Percentiles rank a stretch among this genome's conserved stretches.
These are phyloP conservation scores for Coemansia sp. DNA, from an alignment of 192 early-diverging fungal species.

Conservation along the genomic window DNA sequence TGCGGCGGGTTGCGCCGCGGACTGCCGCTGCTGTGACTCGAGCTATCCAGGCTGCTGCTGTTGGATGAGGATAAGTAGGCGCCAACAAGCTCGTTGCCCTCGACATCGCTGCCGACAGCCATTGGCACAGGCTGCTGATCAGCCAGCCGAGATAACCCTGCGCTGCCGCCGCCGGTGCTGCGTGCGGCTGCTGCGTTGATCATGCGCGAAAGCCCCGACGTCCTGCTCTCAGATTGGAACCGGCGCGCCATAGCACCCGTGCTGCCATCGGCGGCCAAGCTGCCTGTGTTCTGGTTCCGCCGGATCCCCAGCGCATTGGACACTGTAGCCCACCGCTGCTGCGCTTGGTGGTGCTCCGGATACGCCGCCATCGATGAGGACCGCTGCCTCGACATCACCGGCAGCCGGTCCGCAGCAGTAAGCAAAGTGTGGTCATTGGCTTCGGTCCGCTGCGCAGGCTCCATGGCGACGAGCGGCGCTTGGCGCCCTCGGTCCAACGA, in stretches of 20 bases:
- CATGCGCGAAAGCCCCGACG: slow-evolving; percentile 35
- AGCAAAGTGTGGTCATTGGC: background rate
- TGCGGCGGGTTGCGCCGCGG: slow-evolving; percentile 16
- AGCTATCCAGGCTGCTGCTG: background rate
- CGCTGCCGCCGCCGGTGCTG: background rate
- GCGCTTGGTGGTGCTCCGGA: background rate
- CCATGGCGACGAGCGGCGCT: background rate
- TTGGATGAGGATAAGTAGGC: background rate
- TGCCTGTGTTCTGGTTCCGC: background rate
- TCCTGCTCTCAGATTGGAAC: slow-evolving; percentile 24
- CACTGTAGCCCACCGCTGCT: slow-evolving; percentile 7
- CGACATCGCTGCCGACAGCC: background rate
- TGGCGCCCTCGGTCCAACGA: background rate
- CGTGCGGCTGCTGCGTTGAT: slow-evolving; percentile 8
- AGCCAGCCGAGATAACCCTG: background rate
- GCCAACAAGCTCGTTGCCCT: background rate
- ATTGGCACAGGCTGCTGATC: slow-evolving; percentile 3
- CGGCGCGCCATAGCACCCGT: slow-evolving; percentile 1
- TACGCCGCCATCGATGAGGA: background rate
- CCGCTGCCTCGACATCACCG: background rate
- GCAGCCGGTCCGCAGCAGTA: background rate
- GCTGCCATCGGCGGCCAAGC: slow-evolving; percentile 5
- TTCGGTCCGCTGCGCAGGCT: background rate
- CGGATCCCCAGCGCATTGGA: slow-evolving; percentile 11
- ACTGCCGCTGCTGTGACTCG: background rate